A percentile compares a stretch with the other conserved stretches of the same genome.
Conservation (phyloP, 805 yeast species). For the Kazachstania taianensis region DNA sequence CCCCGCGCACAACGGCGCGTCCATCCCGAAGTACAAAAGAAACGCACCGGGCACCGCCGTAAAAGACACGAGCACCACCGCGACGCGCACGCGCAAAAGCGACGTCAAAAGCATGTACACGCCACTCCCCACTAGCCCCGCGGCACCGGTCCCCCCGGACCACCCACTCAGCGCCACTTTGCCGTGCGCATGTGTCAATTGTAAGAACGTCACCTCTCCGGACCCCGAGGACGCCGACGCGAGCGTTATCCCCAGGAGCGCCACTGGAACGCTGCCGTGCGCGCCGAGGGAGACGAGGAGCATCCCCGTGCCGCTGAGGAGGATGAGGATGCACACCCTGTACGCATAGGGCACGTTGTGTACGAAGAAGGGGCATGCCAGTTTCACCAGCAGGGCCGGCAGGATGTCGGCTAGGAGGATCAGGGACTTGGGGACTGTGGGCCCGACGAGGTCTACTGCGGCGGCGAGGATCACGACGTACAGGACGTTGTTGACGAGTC, state of each 20-base stretch:
- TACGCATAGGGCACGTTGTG: slow-evolving; percentile 49
- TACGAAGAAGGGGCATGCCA: slow-evolving; percentile 69
- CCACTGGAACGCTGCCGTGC: slow-evolving; percentile 23
- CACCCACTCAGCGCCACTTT: slow-evolving; percentile 66
- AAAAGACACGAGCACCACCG: slow-evolving; percentile 47
- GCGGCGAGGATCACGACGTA: slow-evolving; percentile 89
- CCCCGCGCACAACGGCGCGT: slow-evolving; percentile 2
- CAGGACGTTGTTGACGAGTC: slow-evolving; percentile 76
- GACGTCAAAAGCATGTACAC: slow-evolving; percentile 64
- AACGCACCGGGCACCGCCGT: slow-evolving; percentile 47
- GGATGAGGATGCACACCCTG: slow-evolving; percentile 47
- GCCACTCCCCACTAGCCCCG: slow-evolving; percentile 80
- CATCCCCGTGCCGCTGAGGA: slow-evolving; percentile 67
- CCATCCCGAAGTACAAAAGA: slow-evolving; percentile 29
- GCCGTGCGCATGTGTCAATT: slow-evolving; percentile 69
- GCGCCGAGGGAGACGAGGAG: slow-evolving; percentile 42
- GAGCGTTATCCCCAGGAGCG: slow-evolving; percentile 58
- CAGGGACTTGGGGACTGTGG: slow-evolving; percentile 70
- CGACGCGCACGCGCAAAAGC: slow-evolving; percentile 46
- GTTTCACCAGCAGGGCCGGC: slow-evolving; percentile 68
- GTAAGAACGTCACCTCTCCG: slow-evolving; percentile 85
- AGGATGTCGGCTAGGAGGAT: slow-evolving; percentile 79
- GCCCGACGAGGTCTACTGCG: slow-evolving; percentile 85
- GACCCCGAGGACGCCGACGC: slow-evolving; percentile 83
- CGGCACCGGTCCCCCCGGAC: slow-evolving; percentile 94